Conservation (phyloP, 2,329 filamentous ascomycete genomes). For the Epichloe uncinata region DNA sequence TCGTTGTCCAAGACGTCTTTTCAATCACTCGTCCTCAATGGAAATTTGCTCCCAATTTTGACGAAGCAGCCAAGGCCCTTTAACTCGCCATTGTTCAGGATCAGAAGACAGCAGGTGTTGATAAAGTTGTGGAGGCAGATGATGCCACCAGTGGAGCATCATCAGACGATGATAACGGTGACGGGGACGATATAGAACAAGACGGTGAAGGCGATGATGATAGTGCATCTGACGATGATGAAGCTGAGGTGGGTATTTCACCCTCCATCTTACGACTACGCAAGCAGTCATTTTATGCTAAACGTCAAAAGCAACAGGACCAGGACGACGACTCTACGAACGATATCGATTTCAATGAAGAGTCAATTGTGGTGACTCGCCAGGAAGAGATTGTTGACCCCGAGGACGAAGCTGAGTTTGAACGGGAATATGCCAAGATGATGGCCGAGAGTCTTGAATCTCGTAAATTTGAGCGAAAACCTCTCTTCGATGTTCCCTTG, state of each 20-base stretch:
- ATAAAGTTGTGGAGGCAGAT: conserved; percentile 57
- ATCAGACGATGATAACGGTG: conserved; percentile 64
- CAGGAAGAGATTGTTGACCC: conserved; percentile 85
- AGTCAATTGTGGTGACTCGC: conserved; percentile 82
- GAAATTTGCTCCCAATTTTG: conserved; percentile 68
- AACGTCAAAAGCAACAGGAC: conserved; percentile 24
- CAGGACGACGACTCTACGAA: conserved; percentile 34
- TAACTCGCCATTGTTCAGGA: conserved; percentile 81
- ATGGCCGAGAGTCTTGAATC: conserved; percentile 96
- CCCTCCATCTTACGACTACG: neutral
- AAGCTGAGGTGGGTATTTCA: conserved; percentile 34
- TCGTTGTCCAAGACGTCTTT: conserved; percentile 87
- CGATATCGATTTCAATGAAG: conserved; percentile 62
- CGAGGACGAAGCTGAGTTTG: conserved; percentile 92
- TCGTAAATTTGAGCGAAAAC: conserved; percentile 88
- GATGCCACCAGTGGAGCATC: conserved; percentile 56
- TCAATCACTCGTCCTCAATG: conserved; percentile 77
- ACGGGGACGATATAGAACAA: conserved; percentile 50
- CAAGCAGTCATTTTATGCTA: neutral
- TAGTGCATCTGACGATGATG: conserved; percentile 46
- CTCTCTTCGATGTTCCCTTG: conserved; percentile 91
- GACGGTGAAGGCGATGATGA: conserved; percentile 48
- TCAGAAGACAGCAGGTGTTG: conserved; percentile 64
- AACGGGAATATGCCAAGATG: conserved; percentile 94
- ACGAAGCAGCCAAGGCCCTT: conserved; percentile 75